phyloP scores from a whole-genome alignment of 208 protist species.

The Crithidia fasciculata region DNA sequence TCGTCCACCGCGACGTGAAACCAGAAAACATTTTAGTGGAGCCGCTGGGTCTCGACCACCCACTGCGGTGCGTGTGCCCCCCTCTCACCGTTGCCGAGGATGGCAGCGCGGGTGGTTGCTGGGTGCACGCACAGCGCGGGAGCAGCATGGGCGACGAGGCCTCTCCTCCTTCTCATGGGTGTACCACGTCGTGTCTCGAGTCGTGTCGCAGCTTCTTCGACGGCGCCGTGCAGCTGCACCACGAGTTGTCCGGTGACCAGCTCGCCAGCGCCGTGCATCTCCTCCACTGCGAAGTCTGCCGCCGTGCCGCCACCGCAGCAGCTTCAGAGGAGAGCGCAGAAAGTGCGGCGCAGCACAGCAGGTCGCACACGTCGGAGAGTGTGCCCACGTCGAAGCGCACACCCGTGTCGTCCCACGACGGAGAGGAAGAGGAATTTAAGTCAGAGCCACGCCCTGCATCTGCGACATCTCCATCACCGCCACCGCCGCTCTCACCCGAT shows the following conservation, averaged over 20 bases:
- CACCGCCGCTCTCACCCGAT: conserved; percentile 28
- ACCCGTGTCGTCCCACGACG: too few relatives aligned
- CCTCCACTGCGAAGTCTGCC: conserved; percentile 27
- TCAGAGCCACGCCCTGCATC: too few relatives aligned
- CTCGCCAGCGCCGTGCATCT: conserved; percentile 18
- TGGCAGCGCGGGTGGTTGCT: conserved; percentile 1
- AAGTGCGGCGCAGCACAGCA: background rate
- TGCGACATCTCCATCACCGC: too few relatives aligned
- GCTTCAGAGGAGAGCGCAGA: background rate
- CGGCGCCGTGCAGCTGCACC: conserved; percentile 17
- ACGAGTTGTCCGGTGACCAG: conserved; percentile 29
- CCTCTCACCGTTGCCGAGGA: background rate
- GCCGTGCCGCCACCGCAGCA: background rate
- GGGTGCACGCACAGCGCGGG: conserved; percentile 21
- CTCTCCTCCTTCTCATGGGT: background rate
- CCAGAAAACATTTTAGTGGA: conserved; percentile 70
- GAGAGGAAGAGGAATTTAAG: too few relatives aligned
- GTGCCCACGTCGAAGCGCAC: background rate
- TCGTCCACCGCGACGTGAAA: conserved; percentile 68
- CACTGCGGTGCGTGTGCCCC: conserved; percentile 38
- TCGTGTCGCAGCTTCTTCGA: conserved; percentile 20
- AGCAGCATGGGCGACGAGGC: background rate
- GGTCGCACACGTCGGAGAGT: background rate
- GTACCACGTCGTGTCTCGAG: conserved; percentile 4
- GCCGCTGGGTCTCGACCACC: conserved; percentile 35